Evolutionary conservation across 1,284 basidiomycete species (phyloP), one percentile per base, ranked within the genome.

Genomic region (Cryptococcus amylolentus): DNA sequence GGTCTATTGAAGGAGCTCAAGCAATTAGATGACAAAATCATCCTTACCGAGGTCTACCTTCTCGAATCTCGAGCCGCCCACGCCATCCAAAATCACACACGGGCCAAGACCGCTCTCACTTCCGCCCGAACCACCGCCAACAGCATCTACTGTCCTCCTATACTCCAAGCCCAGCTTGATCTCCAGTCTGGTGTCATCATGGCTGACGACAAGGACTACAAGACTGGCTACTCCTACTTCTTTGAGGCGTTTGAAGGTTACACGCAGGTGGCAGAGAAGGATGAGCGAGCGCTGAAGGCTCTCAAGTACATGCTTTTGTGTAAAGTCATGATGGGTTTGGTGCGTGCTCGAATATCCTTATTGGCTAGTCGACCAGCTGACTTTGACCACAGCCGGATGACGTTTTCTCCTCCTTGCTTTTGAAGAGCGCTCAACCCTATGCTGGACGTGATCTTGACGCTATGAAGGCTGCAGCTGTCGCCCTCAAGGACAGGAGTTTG

Each of bases 261-360:
- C 61, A 86, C 88, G 2, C 72, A 78, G 39, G 76, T 80, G 31
- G 81, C 82, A 49, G 72, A 74, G 58, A 65, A 65, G 40, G 80
- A 82, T 57, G 64, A 75, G 6, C 60, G 79, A 65, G 66, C 93
- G 0, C 80, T 95, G n/a, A 83, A 84, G 4, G 91, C 92, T 10
- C 81, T 98, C 63, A 98, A 98, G 78, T 98, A 98, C 78, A 96
- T 98, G 93, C 81, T 98, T 13, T 79, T 98, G 48, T 98, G 95
- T 79, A 98, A 98, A 77, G 88, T 98, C 72, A 98, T 98, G 95
- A 82, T 98, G 67, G 93, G 93, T 69, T 76, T 94, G 67, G 91
- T 93, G 60, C 62, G 87, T 79, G 18, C 12, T 23, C 23, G 27
- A 16, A 14, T 41, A 3, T 18, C 20, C 9, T 5, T 16, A 26